These are phyloP conservation scores for Kodamaea alishanica DNA, from an alignment of 1,139 yeast species.

Conservation along the genomic window DNA sequence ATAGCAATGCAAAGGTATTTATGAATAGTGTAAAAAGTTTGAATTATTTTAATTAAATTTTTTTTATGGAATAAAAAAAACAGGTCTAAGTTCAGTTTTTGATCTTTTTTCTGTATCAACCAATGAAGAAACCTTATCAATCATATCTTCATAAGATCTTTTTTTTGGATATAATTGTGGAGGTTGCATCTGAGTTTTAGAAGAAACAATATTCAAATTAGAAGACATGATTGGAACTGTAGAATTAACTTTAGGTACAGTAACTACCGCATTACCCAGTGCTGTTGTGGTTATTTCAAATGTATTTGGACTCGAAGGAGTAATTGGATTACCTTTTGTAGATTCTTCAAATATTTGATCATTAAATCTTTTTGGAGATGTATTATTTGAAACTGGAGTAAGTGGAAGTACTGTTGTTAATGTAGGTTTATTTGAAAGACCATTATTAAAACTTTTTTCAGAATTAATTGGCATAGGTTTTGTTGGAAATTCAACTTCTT, in stretches of 20 bases:
- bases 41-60: background rate
- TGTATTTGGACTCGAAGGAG: conserved; percentile 1
- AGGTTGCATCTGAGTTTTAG: conserved; percentile 10
- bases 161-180: conserved; percentile 12
- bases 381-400: conserved; percentile 27
- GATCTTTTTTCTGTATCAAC: conserved; percentile 12
- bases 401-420: conserved; percentile 17
- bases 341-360: conserved; percentile 11
- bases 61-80: conserved; percentile 11
- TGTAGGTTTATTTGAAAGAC: background rate
- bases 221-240: background rate
- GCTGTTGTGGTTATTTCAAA: conserved; percentile 3
- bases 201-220: background rate
- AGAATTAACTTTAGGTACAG: background rate
- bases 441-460: conserved; percentile 7
- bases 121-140: conserved; percentile 3
- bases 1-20: background rate
- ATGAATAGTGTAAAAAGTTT: too few species aligned
- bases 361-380: conserved; percentile 21
- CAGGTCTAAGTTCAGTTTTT: conserved; percentile 11
- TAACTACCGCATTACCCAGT: conserved; percentile 5
- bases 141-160: conserved; percentile 14
- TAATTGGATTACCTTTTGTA: background rate
- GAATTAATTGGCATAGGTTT: background rate
- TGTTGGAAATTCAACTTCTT: background rate